Evolutionary conservation across 345 rosid genomes (phyloP).

Genomic region (Linum usitatissimum): DNA sequence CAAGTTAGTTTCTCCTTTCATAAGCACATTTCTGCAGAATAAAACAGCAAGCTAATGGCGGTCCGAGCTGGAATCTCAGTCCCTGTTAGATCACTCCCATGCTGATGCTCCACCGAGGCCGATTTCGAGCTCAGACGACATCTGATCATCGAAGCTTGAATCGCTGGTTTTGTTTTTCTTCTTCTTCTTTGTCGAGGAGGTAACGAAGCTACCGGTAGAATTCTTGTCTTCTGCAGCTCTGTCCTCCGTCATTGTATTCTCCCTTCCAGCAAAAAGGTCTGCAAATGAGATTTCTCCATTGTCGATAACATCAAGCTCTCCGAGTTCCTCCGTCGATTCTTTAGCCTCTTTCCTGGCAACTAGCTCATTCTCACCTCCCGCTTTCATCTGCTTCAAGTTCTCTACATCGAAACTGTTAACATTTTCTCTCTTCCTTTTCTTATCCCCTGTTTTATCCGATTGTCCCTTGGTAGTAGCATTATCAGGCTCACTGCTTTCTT

Average conservation of each 20-base stretch:
- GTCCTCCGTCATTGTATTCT: constrained; percentile 9
- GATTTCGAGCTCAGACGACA: constrained; percentile 34
- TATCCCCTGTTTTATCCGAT: constrained; percentile 5
- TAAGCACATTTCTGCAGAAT: too few relatives aligned
- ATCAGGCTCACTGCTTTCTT: constrained; percentile 8
- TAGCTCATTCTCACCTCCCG: neutral
- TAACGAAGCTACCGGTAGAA: constrained; percentile 18
- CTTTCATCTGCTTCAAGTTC: constrained; percentile 1
- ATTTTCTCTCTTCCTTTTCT: constrained; percentile 9
- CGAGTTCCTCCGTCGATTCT: constrained; percentile 19
- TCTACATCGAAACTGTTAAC: neutral
- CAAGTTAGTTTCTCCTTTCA: too few relatives aligned
- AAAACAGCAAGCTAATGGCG: neutral
- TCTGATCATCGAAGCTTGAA: constrained; percentile 16
- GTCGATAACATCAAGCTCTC: constrained; percentile 47
- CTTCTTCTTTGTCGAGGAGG: constrained; percentile 33
- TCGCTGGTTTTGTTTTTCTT: constrained; percentile 27
- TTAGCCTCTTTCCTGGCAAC: constrained; percentile 18
- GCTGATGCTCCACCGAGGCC: constrained; percentile 79
- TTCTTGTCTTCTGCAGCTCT: constrained; percentile 18
- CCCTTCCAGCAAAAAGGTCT: constrained; percentile 32
- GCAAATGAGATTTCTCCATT: constrained; percentile 47
- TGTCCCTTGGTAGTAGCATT: neutral
- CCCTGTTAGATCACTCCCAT: constrained; percentile 33
- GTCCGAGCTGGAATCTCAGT: constrained; percentile 2